phyloP scores from a whole-genome alignment of 116 monocot species.

The Iris pallida region DNA sequence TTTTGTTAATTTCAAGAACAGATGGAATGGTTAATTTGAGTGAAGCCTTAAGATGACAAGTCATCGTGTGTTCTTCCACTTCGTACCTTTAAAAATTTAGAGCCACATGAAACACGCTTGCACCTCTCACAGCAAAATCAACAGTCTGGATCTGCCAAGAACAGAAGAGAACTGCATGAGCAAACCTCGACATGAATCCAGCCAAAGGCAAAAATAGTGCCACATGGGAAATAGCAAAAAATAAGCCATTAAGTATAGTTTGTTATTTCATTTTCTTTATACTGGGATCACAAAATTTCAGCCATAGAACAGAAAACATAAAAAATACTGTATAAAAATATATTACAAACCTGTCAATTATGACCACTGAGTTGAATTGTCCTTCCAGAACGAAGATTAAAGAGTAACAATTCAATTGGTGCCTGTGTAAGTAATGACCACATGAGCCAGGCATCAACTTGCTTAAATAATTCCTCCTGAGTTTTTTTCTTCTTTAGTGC shows the following conservation, averaged over 20 bases:
- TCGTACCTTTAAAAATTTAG: constrained; percentile 65
- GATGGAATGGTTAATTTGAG: background rate
- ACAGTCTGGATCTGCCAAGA: constrained; percentile 62
- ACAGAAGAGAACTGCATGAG: background rate
- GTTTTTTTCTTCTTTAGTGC: too few relatives aligned
- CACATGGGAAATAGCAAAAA: too few relatives aligned
- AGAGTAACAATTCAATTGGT: constrained; percentile 77
- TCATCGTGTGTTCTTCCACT: background rate
- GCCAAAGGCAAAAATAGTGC: too few relatives aligned
- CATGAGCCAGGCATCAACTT: too few relatives aligned
- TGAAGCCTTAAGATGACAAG: constrained; percentile 9
- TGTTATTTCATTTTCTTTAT: too few relatives aligned
- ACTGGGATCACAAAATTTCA: too few relatives aligned
- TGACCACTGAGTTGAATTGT: constrained; percentile 70
- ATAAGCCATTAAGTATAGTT: too few relatives aligned
- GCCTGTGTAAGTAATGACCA: constrained; percentile 47
- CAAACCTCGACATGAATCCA: too few relatives aligned
- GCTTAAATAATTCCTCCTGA: too few relatives aligned
- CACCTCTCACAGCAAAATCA: constrained; percentile 83
- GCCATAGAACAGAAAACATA: too few relatives aligned
- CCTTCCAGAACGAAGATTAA: constrained; percentile 83
- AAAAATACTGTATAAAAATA: background rate
- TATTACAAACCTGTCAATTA: constrained; percentile 50
- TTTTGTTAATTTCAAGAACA: constrained; percentile 1
- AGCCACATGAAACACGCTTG: constrained; percentile 93